phyloP scores from a whole-genome alignment of 306 rosid genomes.

The Dalbergia cultrata region DNA sequence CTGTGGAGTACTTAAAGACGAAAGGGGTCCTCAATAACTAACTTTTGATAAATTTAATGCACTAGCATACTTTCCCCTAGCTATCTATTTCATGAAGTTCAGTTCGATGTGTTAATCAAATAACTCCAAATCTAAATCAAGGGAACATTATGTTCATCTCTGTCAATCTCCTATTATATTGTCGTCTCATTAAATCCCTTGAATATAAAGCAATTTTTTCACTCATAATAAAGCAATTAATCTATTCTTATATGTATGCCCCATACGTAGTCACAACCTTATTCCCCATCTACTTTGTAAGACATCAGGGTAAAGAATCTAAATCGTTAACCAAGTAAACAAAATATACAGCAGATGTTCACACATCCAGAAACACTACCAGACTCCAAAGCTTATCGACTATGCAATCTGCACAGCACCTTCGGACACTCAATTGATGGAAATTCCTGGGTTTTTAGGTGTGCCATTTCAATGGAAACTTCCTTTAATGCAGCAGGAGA shows the following conservation, averaged over 20 bases:
- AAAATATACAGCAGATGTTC: conserved; percentile 7
- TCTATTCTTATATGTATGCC: background rate
- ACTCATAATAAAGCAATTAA: background rate
- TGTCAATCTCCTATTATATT: conserved; percentile 22
- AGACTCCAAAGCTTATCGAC: conserved; percentile 36
- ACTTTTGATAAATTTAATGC: conserved; percentile 23
- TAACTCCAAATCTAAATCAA: conserved; percentile 21
- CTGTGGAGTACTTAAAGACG: conserved; percentile 72
- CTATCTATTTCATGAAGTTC: conserved; percentile 5
- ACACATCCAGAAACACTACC: conserved; percentile 17
- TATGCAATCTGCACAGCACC: conserved; percentile 43
- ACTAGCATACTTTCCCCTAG: conserved; percentile 17
- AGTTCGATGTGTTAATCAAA: background rate
- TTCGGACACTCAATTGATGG: conserved; percentile 34
- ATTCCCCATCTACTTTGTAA: background rate
- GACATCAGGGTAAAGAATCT: background rate
- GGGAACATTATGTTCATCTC: conserved; percentile 30
- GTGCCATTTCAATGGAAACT: conserved; percentile 37
- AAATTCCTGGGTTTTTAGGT: conserved; percentile 22
- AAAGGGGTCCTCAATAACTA: conserved; percentile 63
- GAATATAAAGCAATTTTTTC: background rate
- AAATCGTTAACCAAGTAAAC: conserved; percentile 14
- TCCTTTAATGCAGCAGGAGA: conserved; percentile 31
- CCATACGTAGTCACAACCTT: background rate
- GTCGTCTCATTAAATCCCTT: background rate